Evolutionary conservation across 176 grass and related monocot species (phyloP), one percentile per base, ranked within the genome.

Genomic region (Aegilops sharonensis): DNA sequence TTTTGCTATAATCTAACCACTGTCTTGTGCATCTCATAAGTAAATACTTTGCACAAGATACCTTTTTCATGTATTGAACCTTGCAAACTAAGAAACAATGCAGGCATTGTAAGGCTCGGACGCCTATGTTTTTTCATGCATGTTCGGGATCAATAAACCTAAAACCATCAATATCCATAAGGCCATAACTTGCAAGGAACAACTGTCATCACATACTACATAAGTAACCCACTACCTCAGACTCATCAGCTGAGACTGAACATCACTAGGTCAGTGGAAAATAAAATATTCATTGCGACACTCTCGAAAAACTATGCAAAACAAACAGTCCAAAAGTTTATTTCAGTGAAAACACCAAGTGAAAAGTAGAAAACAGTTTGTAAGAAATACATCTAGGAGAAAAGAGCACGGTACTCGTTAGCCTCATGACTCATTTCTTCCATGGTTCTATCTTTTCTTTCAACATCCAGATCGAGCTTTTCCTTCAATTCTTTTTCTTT

Each of bases 401-500:
- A 95, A 75, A 98, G 90, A 83, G 78, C 68, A 63, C 82, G 82
- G 64, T 98, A 95, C 64, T 88, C 92, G 23, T 76, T 88, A 61
- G 90, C 91, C 76, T 98, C 91, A 11, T 47, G 82, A 78, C 88
- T 56, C 96, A 94, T 98, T 87, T 95, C 93, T 30, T 94, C 81
- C 71, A 84, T 86, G 14, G 88, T 87, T 72, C 91, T 84, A 80
- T 98, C 91, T 84, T 87, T 98, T 78, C 90, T 94, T 79, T 95
- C 90, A 30, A 94, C 86, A 72, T 95, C 91, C 56, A 98, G 84
- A 52, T 98, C 93, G 39, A 98, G 93, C 76, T 98, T 98, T 86
- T 98, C 93, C 89, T 98, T 95, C 86, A 92, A 18, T 86, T 98
- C 86, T 48, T 69, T 98, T 81, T 98, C 96, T 80, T 98, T 95